Evolutionary conservation across 495 filamentous ascomycete species (phyloP).

Genomic region (Coniosporium apollinis): DNA sequence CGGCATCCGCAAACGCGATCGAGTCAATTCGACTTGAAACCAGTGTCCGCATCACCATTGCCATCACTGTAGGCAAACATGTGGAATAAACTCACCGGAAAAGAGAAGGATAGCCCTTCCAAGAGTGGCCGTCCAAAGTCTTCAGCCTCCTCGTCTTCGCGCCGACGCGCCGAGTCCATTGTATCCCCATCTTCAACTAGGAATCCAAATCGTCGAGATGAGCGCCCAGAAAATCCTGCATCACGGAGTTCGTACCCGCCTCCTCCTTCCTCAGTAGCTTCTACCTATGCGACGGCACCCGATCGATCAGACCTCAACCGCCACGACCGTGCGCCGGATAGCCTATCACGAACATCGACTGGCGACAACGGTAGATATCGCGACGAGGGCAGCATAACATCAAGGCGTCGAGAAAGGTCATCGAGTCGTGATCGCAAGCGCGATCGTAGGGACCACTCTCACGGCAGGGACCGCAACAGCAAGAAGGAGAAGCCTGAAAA

Average conservation of each 20-base stretch:
- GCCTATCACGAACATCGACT: too few relatives aligned
- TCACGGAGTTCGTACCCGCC: too few relatives aligned
- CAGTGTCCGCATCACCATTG: too few relatives aligned
- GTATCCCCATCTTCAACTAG: slow-evolving; percentile 25
- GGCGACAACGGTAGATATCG: too few relatives aligned
- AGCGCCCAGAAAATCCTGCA: too few relatives aligned
- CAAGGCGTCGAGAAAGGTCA: slow-evolving; percentile 10
- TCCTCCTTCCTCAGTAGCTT: too few relatives aligned
- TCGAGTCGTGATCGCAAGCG: slow-evolving; percentile 7
- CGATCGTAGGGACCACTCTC: slow-evolving; percentile 9
- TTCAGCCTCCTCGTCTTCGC: slow-evolving; percentile 7
- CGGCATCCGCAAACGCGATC: too few relatives aligned
- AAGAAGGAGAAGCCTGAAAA: slow-evolving; percentile 6
- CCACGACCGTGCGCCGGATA: too few relatives aligned
- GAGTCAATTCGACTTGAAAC: too few relatives aligned
- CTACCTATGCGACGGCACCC: too few relatives aligned
- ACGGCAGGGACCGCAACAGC: slow-evolving; percentile 12
- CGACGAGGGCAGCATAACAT: slow-evolving; percentile 2
- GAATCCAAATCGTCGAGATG: slow-evolving; percentile 37
- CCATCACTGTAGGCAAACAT: slow-evolving; percentile 13
- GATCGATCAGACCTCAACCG: too few relatives aligned
- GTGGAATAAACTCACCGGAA: slow-evolving; percentile 27
- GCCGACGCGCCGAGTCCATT: slow-evolving; percentile 17
- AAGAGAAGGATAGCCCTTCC: slow-evolving; percentile 15
- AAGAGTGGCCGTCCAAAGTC: slow-evolving; percentile 11